Conservation (phyloP, 1,284 basidiomycete genomes). For the Ceratobasidium sp. region DNA sequence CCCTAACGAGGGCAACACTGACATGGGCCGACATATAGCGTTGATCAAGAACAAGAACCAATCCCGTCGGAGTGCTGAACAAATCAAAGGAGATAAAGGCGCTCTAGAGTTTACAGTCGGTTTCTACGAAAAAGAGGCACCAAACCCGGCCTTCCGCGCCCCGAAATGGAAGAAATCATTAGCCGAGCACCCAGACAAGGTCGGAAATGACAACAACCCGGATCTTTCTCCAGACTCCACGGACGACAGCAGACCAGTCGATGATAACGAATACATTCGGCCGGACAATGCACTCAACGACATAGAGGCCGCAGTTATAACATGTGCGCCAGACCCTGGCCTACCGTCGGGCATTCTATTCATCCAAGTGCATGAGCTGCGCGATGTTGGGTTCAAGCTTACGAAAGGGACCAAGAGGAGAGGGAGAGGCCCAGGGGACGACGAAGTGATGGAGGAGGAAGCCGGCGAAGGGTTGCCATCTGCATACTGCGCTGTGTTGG, state of each 20-base stretch:
- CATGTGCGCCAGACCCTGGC: slow-evolving; percentile 42
- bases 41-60: slow-evolving; percentile 42
- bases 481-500: slow-evolving; percentile 40
- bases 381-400: slow-evolving; percentile 36
- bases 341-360: slow-evolving; percentile 40
- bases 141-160: slow-evolving; percentile 24
- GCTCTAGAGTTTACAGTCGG: slow-evolving; percentile 45
- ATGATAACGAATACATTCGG: slow-evolving; percentile 25
- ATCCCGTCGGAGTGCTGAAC: slow-evolving; percentile 1
- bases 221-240: slow-evolving; percentile 17
- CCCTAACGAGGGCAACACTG: not conserved
- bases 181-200: not conserved
- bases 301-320: slow-evolving; percentile 45
- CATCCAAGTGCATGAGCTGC: slow-evolving; percentile 42
- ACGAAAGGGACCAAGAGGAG: slow-evolving; percentile 21
- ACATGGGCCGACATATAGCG: not conserved
- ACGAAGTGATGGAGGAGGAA: slow-evolving; percentile 41
- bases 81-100: slow-evolving; percentile 26
- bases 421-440: slow-evolving; percentile 10
- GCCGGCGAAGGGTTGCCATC: slow-evolving; percentile 43
- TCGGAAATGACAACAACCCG: not conserved
- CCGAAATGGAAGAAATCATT: slow-evolving; percentile 18
- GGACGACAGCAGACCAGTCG: not conserved
- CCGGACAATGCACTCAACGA: slow-evolving; percentile 41
- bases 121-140: slow-evolving; percentile 44